Percentiles rank a stretch among this genome's conserved stretches.
phyloP scores from a whole-genome alignment of 2,329 filamentous ascomycete genomes.

The Aspergillus ochraceus region DNA sequence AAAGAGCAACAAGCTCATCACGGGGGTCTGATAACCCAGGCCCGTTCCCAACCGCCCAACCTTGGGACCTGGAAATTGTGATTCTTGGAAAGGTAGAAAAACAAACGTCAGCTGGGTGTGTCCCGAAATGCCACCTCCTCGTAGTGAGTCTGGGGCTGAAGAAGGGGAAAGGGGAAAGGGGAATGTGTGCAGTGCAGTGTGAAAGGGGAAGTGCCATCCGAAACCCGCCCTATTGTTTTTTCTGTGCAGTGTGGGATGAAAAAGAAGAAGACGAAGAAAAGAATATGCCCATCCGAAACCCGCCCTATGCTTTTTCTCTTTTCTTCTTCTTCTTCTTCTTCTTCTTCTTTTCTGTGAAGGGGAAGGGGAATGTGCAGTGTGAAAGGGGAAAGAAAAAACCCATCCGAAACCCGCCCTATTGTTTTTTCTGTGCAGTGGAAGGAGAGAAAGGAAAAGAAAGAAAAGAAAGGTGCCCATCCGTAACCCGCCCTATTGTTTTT shows the following conservation, averaged over 20 bases:
- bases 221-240: no score
- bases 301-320: background rate
- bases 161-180: no score
- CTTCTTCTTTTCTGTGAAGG: background rate
- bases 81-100: background rate
- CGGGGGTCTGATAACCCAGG: constrained; percentile 16
- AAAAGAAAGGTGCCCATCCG: background rate
- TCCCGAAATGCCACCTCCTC: no score
- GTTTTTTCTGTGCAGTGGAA: no score
- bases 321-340: no score
- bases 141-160: no score
- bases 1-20: background rate
- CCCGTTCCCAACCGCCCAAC: constrained; percentile 20
- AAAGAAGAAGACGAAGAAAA: background rate
- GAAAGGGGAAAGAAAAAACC: no score
- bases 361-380: background rate
- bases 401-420: no score
- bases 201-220: no score
- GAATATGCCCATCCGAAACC: background rate
- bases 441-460: background rate
- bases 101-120: background rate
- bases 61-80: constrained; percentile 5
- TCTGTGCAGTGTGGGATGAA: no score
- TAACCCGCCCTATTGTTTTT: background rate
- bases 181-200: no score